Evolutionary conservation across 768 basidiomycete genomes (phyloP).

Genomic region (Boletellus ananas): DNA sequence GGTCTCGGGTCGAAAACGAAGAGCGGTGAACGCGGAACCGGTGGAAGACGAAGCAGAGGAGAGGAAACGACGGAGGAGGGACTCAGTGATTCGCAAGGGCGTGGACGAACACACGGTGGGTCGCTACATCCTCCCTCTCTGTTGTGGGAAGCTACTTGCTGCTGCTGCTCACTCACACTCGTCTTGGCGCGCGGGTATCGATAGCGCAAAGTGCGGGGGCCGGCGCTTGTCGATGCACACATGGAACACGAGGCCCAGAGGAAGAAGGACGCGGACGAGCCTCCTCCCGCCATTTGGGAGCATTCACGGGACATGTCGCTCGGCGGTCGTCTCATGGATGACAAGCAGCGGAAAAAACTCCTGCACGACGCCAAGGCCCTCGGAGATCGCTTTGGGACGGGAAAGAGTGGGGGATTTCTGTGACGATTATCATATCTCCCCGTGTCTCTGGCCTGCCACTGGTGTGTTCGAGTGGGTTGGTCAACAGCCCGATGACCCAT

Average conservation of each 20-base stretch:
- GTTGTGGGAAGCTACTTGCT: no score
- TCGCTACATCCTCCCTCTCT: constrained; percentile 4
- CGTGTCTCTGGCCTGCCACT: background rate
- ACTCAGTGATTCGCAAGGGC: constrained; percentile 63
- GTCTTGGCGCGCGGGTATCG: no score
- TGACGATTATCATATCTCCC: constrained; percentile 16
- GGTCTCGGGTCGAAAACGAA: constrained; percentile 84
- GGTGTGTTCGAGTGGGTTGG: constrained; percentile 6
- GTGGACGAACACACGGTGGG: constrained; percentile 80
- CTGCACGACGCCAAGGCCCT: constrained; percentile 79
- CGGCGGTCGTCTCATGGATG: constrained; percentile 87
- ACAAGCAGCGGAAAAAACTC: constrained; percentile 70
- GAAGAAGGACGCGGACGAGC: constrained; percentile 45
- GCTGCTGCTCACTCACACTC: no score
- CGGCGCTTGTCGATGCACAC: constrained; percentile 56
- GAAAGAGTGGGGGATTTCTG: constrained; percentile 64
- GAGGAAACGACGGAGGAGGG: constrained; percentile 56
- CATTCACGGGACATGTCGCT: constrained; percentile 86
- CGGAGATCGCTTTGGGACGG: constrained; percentile 78
- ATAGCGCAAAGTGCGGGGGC: constrained; percentile 48
- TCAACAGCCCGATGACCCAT: no score
- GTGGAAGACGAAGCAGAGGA: constrained; percentile 37
- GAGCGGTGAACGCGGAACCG: constrained; percentile 51
- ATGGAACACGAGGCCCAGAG: constrained; percentile 34
- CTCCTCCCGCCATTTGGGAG: constrained; percentile 80